Evolutionary conservation across 768 basidiomycete species (phyloP).

Genomic region (Calvatia gigantea): DNA sequence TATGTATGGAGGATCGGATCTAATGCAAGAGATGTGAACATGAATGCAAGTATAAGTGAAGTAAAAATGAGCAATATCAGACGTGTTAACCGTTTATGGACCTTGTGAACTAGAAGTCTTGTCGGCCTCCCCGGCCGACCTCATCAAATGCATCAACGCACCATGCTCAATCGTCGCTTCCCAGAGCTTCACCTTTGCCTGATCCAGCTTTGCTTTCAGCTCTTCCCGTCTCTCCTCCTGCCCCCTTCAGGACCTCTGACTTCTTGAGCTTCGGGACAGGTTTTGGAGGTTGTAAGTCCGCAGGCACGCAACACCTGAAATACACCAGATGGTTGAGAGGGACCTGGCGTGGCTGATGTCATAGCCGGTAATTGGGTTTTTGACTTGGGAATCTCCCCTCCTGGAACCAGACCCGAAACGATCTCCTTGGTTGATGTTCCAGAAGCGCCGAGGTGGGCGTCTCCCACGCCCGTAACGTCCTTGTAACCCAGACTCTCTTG

Average conservation of each 20-base stretch:
- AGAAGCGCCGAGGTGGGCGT: neutral
- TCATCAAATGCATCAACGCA: slow-evolving; percentile 48
- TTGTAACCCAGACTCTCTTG: slow-evolving; percentile 24
- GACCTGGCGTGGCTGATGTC: neutral
- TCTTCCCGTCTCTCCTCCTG: slow-evolving; percentile 49
- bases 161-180: slow-evolving; percentile 70
- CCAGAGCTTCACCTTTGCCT: slow-evolving; percentile 67
- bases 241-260: slow-evolving; percentile 43
- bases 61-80: neutral
- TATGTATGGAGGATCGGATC: neutral
- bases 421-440: neutral
- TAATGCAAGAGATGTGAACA: neutral
- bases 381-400: neutral
- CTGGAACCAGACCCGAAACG: neutral
- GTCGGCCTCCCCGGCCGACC: slow-evolving; percentile 19
- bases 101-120: neutral
- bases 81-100: neutral
- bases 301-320: slow-evolving; percentile 2
- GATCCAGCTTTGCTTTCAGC: slow-evolving; percentile 52
- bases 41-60: neutral
- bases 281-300: neutral
- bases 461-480: too few relatives aligned
- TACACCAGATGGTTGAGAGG: neutral
- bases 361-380: neutral
- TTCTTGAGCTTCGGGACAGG: slow-evolving; percentile 18